These are phyloP conservation scores for Emericellopsis terricola DNA, from an alignment of 495 filamentous ascomycete species.

Conservation along the genomic window DNA sequence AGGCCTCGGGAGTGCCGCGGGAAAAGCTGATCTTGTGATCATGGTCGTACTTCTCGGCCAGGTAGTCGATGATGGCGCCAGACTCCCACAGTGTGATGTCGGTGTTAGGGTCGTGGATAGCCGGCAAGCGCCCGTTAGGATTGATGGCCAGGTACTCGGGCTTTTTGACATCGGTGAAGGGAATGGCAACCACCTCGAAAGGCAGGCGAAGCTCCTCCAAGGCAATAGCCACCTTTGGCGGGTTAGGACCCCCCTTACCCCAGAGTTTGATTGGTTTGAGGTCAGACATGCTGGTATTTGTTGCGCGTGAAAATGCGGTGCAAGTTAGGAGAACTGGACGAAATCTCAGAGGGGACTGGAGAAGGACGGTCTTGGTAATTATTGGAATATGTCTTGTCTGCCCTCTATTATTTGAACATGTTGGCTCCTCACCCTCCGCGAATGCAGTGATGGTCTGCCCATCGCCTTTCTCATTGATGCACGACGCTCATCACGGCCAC, in stretches of 20 bases:
- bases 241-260: constrained; percentile 21
- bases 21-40: constrained; percentile 38
- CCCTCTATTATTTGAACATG: too few species aligned
- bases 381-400: too few species aligned
- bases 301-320: too few species aligned
- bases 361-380: too few species aligned
- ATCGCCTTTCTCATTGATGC: too few species aligned
- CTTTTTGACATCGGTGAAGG: constrained; percentile 36
- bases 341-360: too few species aligned
- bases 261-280: constrained; percentile 20
- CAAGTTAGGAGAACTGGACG: too few species aligned
- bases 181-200: constrained; percentile 24
- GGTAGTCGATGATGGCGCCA: constrained; percentile 55
- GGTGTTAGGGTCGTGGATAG: constrained; percentile 51
- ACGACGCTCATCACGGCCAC: too few species aligned
- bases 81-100: constrained; percentile 50
- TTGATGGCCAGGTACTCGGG: constrained; percentile 38
- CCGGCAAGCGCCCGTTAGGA: constrained; percentile 52
- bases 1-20: constrained; percentile 26
- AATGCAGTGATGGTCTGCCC: too few species aligned
- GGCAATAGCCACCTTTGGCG: constrained; percentile 43
- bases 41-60: constrained; percentile 54
- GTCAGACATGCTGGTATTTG: too few species aligned
- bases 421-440: too few species aligned
- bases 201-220: constrained; percentile 44